Conservation (phyloP, 345 rosid species). For the Ailanthus altissimus region DNA sequence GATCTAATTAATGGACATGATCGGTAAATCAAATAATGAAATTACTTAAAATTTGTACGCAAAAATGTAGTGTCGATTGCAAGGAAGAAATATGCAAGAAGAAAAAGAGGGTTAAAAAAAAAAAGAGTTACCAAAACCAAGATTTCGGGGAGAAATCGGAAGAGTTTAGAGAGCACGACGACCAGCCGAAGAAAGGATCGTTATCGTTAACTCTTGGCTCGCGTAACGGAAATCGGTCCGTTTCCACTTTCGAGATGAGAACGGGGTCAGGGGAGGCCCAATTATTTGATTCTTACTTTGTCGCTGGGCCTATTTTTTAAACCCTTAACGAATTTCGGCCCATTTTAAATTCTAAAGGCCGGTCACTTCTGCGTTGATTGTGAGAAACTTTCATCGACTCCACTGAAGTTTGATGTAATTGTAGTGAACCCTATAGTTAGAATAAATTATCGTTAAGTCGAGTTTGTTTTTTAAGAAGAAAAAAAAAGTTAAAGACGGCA, state of each 20-base stretch:
- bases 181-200: not conserved
- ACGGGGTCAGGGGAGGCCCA: not conserved
- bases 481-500: no score
- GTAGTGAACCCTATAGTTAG: no score
- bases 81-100: not conserved
- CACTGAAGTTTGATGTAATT: no score
- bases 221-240: not conserved
- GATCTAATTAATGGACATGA: not conserved
- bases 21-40: not conserved
- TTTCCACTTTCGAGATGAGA: not conserved
- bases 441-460: no score
- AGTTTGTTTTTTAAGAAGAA: no score
- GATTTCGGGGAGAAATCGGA: slow-evolving; percentile 13
- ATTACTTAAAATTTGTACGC: not conserved
- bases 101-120: not conserved
- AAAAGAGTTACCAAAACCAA: slow-evolving; percentile 12
- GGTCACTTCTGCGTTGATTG: not conserved
- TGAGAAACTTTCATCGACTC: no score
- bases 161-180: not conserved
- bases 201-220: not conserved
- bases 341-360: not conserved
- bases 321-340: not conserved
- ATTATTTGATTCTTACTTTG: not conserved
- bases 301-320: not conserved
- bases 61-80: not conserved